Evolutionary conservation across 352 stramenopile species (phyloP).

Genomic region (Thalassiosira hispida): DNA sequence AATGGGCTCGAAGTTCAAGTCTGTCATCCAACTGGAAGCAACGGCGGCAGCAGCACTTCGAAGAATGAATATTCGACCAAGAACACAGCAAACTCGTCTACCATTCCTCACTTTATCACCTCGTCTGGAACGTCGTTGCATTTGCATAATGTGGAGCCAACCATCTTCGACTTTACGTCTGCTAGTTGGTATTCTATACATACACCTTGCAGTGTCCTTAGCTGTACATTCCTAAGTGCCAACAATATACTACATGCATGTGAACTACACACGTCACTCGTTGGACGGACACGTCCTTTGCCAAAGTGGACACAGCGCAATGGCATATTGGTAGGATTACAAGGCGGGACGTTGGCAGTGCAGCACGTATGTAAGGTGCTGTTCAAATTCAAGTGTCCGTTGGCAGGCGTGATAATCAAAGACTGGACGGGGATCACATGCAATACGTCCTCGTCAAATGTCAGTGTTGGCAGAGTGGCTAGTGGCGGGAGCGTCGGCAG

Average conservation of each 20-base stretch:
- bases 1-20: slow-evolving; percentile 49
- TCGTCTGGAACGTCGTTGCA: slow-evolving; percentile 30
- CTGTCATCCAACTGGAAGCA: slow-evolving; percentile 21
- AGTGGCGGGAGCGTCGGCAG: background rate
- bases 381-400: slow-evolving; percentile 10
- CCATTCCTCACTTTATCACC: slow-evolving; percentile 51
- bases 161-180: slow-evolving; percentile 46
- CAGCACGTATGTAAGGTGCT: slow-evolving; percentile 26
- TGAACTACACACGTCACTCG: slow-evolving; percentile 38
- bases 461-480: background rate
- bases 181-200: slow-evolving; percentile 30
- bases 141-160: slow-evolving; percentile 46
- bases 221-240: slow-evolving; percentile 28
- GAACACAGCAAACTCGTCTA: slow-evolving; percentile 15
- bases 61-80: slow-evolving; percentile 10
- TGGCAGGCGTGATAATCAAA: slow-evolving; percentile 48
- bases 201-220: slow-evolving; percentile 23
- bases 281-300: slow-evolving; percentile 29
- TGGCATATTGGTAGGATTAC: slow-evolving; percentile 48
- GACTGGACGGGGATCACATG: slow-evolving; percentile 52
- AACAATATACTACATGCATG: slow-evolving; percentile 34
- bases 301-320: slow-evolving; percentile 55
- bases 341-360: slow-evolving; percentile 36
- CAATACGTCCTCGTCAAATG: background rate
- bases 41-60: background rate